Evolutionary conservation across 352 stramenopile genomes (phyloP).

Genomic region (Hyaloperonospora arabidopsidis): DNA sequence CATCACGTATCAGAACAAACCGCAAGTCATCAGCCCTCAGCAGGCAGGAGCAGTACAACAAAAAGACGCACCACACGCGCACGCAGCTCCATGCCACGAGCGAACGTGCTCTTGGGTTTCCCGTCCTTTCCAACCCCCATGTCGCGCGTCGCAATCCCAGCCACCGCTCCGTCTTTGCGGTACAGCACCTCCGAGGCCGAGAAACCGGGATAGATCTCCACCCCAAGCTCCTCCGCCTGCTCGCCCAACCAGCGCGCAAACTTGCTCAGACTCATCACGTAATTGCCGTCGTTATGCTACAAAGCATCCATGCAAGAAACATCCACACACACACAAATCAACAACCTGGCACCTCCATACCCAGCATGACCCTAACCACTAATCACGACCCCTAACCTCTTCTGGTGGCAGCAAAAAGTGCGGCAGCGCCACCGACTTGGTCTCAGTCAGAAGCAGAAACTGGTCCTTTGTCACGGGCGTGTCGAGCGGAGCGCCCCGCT

Average conservation of each 20-base stretch:
- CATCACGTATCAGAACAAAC: constrained; percentile 5
- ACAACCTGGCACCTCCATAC: constrained; percentile 6
- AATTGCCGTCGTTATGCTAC: constrained; percentile 98
- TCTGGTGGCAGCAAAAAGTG: constrained; percentile 90
- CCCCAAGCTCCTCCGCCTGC: constrained; percentile 94
- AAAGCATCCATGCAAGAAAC: constrained; percentile 25
- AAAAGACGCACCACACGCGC: constrained; percentile 57
- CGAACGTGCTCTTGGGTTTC: constrained; percentile 93
- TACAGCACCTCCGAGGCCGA: constrained; percentile 91
- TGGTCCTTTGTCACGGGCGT: constrained; percentile 92
- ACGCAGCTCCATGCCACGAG: constrained; percentile 95
- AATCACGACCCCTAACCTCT: constrained; percentile 42
- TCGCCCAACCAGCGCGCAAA: constrained; percentile 94
- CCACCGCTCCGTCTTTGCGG: constrained; percentile 70
- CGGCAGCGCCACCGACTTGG: constrained; percentile 79
- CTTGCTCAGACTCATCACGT: constrained; percentile 95
- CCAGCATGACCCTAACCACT: neutral
- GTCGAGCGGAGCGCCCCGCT: constrained; percentile 81
- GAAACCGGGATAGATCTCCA: constrained; percentile 99
- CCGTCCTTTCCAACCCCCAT: constrained; percentile 97
- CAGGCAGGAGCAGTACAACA: neutral
- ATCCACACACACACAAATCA: constrained; percentile 8
- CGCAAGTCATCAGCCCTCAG: neutral
- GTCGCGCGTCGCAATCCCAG: constrained; percentile 97
- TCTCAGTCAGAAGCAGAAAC: constrained; percentile 91